These are phyloP conservation scores for Pseudogymnoascus sp. DNA, from an alignment of 2,329 filamentous ascomycete species.

Conservation along the genomic window DNA sequence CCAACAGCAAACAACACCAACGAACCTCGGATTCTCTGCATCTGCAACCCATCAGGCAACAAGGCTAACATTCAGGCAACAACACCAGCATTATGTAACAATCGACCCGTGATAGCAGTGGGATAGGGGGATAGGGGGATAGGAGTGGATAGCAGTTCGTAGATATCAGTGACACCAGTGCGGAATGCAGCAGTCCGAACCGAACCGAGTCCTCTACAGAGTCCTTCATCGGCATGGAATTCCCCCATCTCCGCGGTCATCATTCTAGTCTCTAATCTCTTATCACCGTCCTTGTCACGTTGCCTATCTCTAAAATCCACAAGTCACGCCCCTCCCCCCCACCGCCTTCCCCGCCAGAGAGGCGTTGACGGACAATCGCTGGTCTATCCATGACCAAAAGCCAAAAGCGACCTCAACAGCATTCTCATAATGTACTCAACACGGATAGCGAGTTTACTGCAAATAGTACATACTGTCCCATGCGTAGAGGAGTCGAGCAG, in stretches of 20 bases:
- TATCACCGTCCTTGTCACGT: not conserved
- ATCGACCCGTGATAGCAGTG: too few relatives aligned
- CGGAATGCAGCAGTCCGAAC: too few relatives aligned
- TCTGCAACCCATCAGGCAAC: not conserved
- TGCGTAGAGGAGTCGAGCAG: not conserved
- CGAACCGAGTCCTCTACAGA: too few relatives aligned
- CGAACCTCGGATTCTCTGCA: not conserved
- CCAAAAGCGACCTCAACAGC: not conserved
- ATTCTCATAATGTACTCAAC: not conserved
- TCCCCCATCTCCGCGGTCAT: not conserved
- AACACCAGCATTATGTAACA: not conserved
- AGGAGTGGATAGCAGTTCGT: too few relatives aligned
- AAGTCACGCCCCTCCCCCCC: conserved; percentile 7
- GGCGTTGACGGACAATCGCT: not conserved
- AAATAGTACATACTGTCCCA: not conserved
- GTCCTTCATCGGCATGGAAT: not conserved
- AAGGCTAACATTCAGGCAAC: not conserved
- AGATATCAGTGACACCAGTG: too few relatives aligned
- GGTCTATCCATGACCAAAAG: not conserved
- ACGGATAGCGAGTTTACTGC: not conserved
- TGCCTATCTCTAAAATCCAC: not conserved
- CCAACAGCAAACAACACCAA: not conserved
- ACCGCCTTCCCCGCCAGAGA: not conserved
- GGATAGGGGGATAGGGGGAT: too few relatives aligned
- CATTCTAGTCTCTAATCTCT: not conserved